Evolutionary conservation across 768 basidiomycete genomes (phyloP).

Genomic region (Lactarius sanguifluus): DNA sequence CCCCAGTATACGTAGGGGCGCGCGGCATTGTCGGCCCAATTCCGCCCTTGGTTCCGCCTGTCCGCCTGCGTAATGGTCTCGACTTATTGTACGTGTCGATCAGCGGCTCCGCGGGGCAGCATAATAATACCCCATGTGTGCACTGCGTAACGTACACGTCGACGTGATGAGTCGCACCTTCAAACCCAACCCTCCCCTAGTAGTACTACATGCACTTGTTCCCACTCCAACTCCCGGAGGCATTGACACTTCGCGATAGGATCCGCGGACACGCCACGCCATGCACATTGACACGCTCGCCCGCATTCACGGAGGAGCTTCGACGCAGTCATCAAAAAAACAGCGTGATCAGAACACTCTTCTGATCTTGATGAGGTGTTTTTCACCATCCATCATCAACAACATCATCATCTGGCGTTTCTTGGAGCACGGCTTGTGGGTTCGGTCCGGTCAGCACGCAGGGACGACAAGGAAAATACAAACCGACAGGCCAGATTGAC

Average conservation of each 20-base stretch:
- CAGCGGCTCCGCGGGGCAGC: not conserved
- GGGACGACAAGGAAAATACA: too few relatives aligned
- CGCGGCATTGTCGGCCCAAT: not conserved
- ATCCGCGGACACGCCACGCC: constrained; percentile 1
- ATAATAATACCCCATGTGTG: not conserved
- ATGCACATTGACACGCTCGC: not conserved
- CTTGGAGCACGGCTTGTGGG: not conserved
- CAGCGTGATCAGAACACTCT: not conserved
- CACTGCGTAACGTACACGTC: not conserved
- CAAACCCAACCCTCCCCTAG: too few relatives aligned
- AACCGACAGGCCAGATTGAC: not conserved
- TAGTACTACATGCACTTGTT: not conserved
- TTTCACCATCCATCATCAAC: not conserved
- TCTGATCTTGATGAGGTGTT: not conserved
- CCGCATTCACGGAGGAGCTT: not conserved
- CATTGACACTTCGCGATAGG: not conserved
- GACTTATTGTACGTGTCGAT: not conserved
- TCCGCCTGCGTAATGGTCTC: not conserved
- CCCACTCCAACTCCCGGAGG: not conserved
- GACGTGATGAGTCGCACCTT: too few relatives aligned
- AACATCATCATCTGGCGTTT: too few relatives aligned
- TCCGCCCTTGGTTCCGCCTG: too few relatives aligned
- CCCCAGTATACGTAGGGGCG: too few relatives aligned
- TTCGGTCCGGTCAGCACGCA: too few relatives aligned
- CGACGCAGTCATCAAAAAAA: not conserved